Conservation (phyloP, 805 yeast species). For the Ogataea pini region DNA sequence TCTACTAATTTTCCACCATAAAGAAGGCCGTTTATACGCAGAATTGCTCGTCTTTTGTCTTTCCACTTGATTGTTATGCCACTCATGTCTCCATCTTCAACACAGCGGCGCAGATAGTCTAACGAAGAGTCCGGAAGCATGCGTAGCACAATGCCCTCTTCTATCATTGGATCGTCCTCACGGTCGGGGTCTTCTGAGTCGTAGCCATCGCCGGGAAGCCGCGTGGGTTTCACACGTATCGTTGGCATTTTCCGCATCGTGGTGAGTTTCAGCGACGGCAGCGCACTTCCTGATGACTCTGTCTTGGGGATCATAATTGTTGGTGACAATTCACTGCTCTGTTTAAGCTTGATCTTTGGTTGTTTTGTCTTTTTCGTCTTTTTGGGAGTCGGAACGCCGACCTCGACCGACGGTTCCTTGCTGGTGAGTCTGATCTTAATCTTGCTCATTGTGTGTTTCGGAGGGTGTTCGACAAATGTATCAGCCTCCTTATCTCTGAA, state of each 20-base stretch:
- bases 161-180: constrained; percentile 91
- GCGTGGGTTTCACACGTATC: constrained; percentile 54
- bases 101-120: constrained; percentile 73
- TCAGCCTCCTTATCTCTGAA: too few relatives aligned
- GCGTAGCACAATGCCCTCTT: constrained; percentile 80
- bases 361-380: constrained; percentile 23
- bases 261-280: constrained; percentile 37
- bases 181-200: constrained; percentile 95
- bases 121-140: constrained; percentile 67
- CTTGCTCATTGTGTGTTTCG: constrained; percentile 27
- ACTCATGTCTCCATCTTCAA: constrained; percentile 71
- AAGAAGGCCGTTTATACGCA: constrained; percentile 64
- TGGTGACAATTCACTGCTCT: constrained; percentile 20
- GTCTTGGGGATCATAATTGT: constrained; percentile 9
- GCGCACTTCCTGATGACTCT: constrained; percentile 8
- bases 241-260: constrained; percentile 43
- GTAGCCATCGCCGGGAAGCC: constrained; percentile 92
- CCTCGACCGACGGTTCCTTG: constrained; percentile 8
- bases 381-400: constrained; percentile 1
- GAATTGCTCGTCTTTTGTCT: constrained; percentile 75
- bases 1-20: constrained; percentile 88
- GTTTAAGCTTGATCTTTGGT: constrained; percentile 31
- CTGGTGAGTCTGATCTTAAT: constrained; percentile 26
- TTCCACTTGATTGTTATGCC: constrained; percentile 79
- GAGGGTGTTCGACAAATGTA: not conserved